These are phyloP conservation scores for Salpingoeca rosetta DNA, from an alignment of 78 protist genomes.

Conservation along the genomic window DNA sequence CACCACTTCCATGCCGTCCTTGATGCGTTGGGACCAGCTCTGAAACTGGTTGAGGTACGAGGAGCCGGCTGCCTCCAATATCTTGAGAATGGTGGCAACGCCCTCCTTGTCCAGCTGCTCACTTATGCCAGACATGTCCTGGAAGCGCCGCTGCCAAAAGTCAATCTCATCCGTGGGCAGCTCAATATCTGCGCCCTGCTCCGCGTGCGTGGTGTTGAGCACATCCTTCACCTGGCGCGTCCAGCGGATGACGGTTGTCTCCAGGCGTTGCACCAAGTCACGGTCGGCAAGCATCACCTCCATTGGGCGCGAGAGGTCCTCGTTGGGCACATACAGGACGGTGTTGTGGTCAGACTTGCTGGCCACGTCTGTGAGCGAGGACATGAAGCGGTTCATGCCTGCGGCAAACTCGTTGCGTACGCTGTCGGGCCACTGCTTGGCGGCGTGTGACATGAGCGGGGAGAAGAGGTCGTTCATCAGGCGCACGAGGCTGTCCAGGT, in stretches of 20 bases:
- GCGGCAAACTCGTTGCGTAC: slow-evolving; percentile 52
- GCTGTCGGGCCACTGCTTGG: background rate
- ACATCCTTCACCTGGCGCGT: slow-evolving; percentile 69
- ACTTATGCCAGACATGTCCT: slow-evolving; percentile 43
- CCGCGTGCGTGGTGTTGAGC: slow-evolving; percentile 26
- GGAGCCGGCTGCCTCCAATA: slow-evolving; percentile 11
- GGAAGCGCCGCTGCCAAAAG: slow-evolving; percentile 50
- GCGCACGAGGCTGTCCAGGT: background rate
- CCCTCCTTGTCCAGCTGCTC: slow-evolving; percentile 48
- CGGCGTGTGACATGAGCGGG: background rate
- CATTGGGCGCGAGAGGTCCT: slow-evolving; percentile 8
- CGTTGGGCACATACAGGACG: slow-evolving; percentile 70
- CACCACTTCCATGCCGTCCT: background rate
- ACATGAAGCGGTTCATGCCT: slow-evolving; percentile 66
- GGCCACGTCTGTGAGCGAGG: slow-evolving; percentile 63
- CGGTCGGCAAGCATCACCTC: background rate
- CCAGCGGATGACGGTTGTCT: slow-evolving; percentile 72
- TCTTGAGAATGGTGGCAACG: slow-evolving; percentile 43
- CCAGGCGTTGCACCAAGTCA: slow-evolving; percentile 60
- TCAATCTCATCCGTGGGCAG: slow-evolving; percentile 64
- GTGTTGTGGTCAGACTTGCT: slow-evolving; percentile 43
- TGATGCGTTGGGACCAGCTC: slow-evolving; percentile 14
- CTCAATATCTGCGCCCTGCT: slow-evolving; percentile 16
- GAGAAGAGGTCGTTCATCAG: background rate
- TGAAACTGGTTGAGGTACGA: slow-evolving; percentile 56